Evolutionary conservation across 2,329 filamentous ascomycete species (phyloP).

Genomic region (Aspergillus brunneoviolaceus): DNA sequence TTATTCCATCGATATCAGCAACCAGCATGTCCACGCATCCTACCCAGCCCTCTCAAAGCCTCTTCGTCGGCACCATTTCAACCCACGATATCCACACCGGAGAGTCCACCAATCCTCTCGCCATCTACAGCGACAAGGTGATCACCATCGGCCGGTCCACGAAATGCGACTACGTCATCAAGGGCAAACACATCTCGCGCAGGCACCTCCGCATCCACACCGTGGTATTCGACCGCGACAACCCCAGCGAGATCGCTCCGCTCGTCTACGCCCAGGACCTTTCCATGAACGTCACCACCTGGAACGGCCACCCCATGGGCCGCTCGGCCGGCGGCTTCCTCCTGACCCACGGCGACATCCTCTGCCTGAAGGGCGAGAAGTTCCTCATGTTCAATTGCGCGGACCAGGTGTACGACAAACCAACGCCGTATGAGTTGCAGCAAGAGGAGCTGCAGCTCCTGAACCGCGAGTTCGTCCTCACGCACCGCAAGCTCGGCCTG

Average conservation of each 20-base stretch:
- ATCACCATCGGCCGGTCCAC: conserved; percentile 4
- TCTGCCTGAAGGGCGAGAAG: conserved; percentile 27
- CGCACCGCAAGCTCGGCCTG: conserved; percentile 41
- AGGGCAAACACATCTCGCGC: conserved; percentile 40
- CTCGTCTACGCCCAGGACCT: conserved; percentile 47
- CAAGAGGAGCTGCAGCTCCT: conserved; percentile 40
- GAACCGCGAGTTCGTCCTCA: conserved; percentile 36
- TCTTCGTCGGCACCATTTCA: conserved; percentile 24
- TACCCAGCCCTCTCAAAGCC: not conserved
- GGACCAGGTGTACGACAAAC: not conserved
- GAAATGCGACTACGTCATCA: conserved; percentile 24
- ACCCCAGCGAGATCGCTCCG: conserved; percentile 36
- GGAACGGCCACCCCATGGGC: conserved; percentile 40
- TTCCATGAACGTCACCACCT: conserved; percentile 43
- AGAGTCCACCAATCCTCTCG: conserved; percentile 11
- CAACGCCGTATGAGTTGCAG: conserved; percentile 29
- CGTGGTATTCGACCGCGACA: conserved; percentile 42
- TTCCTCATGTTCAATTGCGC: conserved; percentile 23
- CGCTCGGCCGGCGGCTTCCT: conserved; percentile 34
- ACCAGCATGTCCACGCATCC: not conserved
- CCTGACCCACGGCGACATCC: conserved; percentile 40
- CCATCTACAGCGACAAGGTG: conserved; percentile 34
- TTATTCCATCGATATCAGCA: not conserved
- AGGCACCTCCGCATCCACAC: conserved; percentile 46
- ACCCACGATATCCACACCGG: conserved; percentile 23